Base-by-base conservation (phyloP, 78 protist species). In the Dictyostelium intermedium region DNA sequence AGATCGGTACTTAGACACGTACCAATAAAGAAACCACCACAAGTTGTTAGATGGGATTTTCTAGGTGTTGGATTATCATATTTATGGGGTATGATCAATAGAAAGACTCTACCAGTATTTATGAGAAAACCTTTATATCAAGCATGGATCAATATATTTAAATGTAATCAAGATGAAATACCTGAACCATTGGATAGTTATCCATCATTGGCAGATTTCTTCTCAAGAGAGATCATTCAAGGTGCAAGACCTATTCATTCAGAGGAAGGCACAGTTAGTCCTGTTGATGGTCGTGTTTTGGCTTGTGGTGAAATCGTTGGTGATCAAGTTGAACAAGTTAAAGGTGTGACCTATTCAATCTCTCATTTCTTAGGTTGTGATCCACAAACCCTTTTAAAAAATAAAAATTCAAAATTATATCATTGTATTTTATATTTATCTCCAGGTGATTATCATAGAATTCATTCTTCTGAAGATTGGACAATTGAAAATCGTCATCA, bases 361-460 rank as follows among this genome's bases (percentile, higher is more conserved):
- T 3, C 72, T 1, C 92, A 85, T 23, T 92, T 97, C 70, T 72
- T 97, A 5, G 97, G 97, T 16, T 77, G 87, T 60, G 91, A 91
- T 74, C 82, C 95, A 80, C 63, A 34, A 45, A 53, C 93, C 3
- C 79, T 85, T 9, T 60, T 82, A 41, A 34, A 66, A 63, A 85
- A 82, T 47, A 37, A 56, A 60, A 60, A 81, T 20, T 86, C 76
- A 5, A 96, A 97, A 74, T 76, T 95, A 27, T 96, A 76, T 37
- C 97, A 96, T 84, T 78, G 85, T 53, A 95, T 97, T 45, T 74
- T 97, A 20, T 97, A 96, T 63, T 80, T 97, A 37, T 74, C 93
- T 0, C 98, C 98, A 4, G 97, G 98, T n/a, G 97, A 97, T 63
- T 97, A 97, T 73, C 98, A 97, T 70, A 41, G 97, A 25, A 85